Conservation (phyloP, 768 basidiomycete genomes). For the Pleurotus eryngii region DNA sequence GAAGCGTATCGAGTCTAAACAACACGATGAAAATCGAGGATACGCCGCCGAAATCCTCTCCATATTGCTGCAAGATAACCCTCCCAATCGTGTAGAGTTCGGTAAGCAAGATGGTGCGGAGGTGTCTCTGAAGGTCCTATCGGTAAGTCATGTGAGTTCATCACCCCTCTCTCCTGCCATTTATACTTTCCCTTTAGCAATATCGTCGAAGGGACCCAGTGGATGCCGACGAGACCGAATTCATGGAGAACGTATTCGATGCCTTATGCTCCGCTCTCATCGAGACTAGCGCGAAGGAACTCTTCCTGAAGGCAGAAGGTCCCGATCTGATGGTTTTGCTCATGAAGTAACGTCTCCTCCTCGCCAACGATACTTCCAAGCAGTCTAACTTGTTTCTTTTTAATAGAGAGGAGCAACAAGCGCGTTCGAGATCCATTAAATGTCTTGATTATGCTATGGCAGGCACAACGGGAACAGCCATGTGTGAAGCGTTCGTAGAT, state of each 20-base stretch:
- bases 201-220: conserved; percentile 82
- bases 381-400: neutral
- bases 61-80: conserved; percentile 78
- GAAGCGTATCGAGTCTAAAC: conserved; percentile 65
- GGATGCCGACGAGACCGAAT: conserved; percentile 90
- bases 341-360: conserved; percentile 75
- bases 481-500: conserved; percentile 86
- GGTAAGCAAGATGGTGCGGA: conserved; percentile 81
- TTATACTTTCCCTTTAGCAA: conserved; percentile 47
- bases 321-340: conserved; percentile 97
- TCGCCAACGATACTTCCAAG: neutral
- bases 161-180: conserved; percentile 9
- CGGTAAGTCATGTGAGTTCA: conserved; percentile 51
- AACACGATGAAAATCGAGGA: conserved; percentile 85
- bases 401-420: conserved; percentile 74
- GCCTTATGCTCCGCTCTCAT: conserved; percentile 80
- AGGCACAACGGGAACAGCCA: conserved; percentile 58
- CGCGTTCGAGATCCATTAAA: conserved; percentile 84
- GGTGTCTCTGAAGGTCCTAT: conserved; percentile 65
- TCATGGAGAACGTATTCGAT: conserved; percentile 97
- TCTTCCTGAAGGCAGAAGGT: conserved; percentile 89
- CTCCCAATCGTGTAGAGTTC: conserved; percentile 63
- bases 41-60: conserved; percentile 95
- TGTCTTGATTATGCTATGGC: conserved; percentile 89
- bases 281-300: conserved; percentile 73